Evolutionary conservation across 1,284 basidiomycete genomes (phyloP).

Genomic region (Ustilago loliicola): DNA sequence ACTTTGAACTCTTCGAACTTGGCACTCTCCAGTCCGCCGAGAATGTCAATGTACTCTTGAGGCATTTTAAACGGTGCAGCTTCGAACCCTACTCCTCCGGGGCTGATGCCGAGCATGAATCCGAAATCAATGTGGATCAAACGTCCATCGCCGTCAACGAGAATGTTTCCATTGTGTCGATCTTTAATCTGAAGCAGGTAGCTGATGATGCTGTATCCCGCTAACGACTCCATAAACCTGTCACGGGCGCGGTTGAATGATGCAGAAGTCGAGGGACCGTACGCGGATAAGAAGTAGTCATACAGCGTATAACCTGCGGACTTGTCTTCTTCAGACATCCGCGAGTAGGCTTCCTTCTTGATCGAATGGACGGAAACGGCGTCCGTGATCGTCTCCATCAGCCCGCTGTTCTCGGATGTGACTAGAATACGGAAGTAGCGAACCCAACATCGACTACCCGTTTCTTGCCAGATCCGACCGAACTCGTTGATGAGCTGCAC

Average conservation of each 20-base stretch:
- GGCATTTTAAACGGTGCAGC: slow-evolving; percentile 98
- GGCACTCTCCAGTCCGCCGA: slow-evolving; percentile 85
- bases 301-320: slow-evolving; percentile 63
- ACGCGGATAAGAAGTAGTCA: slow-evolving; percentile 66
- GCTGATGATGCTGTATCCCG: slow-evolving; percentile 89
- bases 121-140: slow-evolving; percentile 96
- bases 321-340: slow-evolving; percentile 76
- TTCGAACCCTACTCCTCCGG: slow-evolving; percentile 94
- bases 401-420: slow-evolving; percentile 89
- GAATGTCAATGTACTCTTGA: slow-evolving; percentile 94
- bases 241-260: slow-evolving; percentile 76
- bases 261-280: slow-evolving; percentile 58
- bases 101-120: slow-evolving; percentile 91
- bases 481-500: slow-evolving; percentile 95
- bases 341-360: slow-evolving; percentile 97
- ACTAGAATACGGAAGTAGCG: slow-evolving; percentile 84
- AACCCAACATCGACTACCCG: slow-evolving; percentile 63
- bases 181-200: slow-evolving; percentile 98
- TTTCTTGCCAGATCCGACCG: slow-evolving; percentile 90
- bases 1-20: slow-evolving; percentile 87
- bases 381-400: slow-evolving; percentile 79
- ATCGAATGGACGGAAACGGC: slow-evolving; percentile 98
- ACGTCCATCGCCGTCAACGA: slow-evolving; percentile 94
- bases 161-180: slow-evolving; percentile 97
- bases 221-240: slow-evolving; percentile 89